phyloP scores from a whole-genome alignment of 331 rosid species.

The Telfairia occidentalis region DNA sequence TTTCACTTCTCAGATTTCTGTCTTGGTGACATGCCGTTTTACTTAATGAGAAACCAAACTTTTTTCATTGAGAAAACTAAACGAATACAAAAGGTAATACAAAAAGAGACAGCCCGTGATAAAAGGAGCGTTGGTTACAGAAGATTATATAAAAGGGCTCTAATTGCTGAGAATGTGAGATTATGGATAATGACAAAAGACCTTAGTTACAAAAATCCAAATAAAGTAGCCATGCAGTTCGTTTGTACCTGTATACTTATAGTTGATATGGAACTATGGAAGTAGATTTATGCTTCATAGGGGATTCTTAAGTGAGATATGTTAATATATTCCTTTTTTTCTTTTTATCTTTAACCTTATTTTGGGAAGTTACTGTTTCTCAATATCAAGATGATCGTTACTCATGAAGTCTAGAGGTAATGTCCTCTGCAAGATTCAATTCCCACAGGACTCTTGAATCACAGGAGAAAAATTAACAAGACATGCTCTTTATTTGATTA shows the following conservation, averaged over 20 bases:
- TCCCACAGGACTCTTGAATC: background rate
- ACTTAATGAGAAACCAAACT: background rate
- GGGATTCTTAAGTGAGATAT: background rate
- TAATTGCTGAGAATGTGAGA: background rate
- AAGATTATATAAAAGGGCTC: background rate
- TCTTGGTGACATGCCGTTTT: background rate
- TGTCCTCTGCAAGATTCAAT: background rate
- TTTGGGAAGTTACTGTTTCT: background rate
- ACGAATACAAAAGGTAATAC: background rate
- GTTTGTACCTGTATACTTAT: background rate
- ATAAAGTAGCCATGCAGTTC: background rate
- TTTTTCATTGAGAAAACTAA: background rate
- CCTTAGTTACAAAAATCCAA: background rate
- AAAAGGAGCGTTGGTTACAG: background rate
- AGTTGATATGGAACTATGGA: background rate
- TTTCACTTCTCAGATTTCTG: no score
- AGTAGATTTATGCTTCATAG: background rate
- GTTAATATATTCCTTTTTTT: background rate
- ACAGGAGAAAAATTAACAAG: background rate
- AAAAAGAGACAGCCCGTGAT: background rate
- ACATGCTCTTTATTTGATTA: background rate
- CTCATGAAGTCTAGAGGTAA: background rate
- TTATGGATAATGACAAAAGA: background rate
- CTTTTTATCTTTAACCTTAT: background rate
- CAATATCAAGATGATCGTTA: background rate